These are phyloP conservation scores for Aspergillus taichungensis DNA, from an alignment of 495 filamentous ascomycete genomes.

Conservation along the genomic window DNA sequence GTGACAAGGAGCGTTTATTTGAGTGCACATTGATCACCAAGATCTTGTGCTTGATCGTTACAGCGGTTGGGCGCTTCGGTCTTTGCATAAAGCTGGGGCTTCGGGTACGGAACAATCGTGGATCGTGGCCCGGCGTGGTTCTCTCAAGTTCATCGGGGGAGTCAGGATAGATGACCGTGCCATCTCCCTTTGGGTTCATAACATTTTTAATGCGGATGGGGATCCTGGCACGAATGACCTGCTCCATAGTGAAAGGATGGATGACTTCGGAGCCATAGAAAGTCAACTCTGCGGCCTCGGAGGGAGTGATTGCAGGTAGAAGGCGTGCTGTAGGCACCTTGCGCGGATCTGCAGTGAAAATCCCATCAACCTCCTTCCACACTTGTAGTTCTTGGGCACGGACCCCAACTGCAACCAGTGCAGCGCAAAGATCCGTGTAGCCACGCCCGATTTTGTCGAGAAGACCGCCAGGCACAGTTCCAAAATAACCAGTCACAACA, in stretches of 20 bases:
- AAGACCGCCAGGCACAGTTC: slow-evolving; percentile 71
- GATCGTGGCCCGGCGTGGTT: slow-evolving; percentile 37
- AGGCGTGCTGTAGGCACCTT: slow-evolving; percentile 81
- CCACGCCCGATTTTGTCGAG: slow-evolving; percentile 74
- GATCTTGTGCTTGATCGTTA: slow-evolving; percentile 92
- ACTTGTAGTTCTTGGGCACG: slow-evolving; percentile 76
- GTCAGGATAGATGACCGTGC: slow-evolving; percentile 71
- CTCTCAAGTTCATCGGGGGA: slow-evolving; percentile 38
- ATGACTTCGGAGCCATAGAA: slow-evolving; percentile 96
- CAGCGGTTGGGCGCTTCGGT: slow-evolving; percentile 75
- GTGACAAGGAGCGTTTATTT: slow-evolving; percentile 77
- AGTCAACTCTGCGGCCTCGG: slow-evolving; percentile 83
- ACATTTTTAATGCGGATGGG: slow-evolving; percentile 98
- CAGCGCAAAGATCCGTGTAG: slow-evolving; percentile 85
- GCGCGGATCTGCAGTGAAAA: slow-evolving; percentile 79
- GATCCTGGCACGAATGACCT: slow-evolving; percentile 86
- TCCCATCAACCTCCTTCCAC: slow-evolving; percentile 90
- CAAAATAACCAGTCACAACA: slow-evolving; percentile 81
- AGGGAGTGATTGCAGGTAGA: slow-evolving; percentile 68
- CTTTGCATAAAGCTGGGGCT: slow-evolving; percentile 39
- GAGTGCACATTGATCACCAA: slow-evolving; percentile 91
- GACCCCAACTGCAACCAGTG: slow-evolving; percentile 69
- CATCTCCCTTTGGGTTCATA: slow-evolving; percentile 79
- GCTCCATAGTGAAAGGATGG: slow-evolving; percentile 97
- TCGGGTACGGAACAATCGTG: slow-evolving; percentile 38